Percentiles rank a stretch among this genome's conserved stretches.
Evolutionary conservation across 2,329 filamentous ascomycete genomes (phyloP).

Genomic region (Paracoccidioides lutzii): DNA sequence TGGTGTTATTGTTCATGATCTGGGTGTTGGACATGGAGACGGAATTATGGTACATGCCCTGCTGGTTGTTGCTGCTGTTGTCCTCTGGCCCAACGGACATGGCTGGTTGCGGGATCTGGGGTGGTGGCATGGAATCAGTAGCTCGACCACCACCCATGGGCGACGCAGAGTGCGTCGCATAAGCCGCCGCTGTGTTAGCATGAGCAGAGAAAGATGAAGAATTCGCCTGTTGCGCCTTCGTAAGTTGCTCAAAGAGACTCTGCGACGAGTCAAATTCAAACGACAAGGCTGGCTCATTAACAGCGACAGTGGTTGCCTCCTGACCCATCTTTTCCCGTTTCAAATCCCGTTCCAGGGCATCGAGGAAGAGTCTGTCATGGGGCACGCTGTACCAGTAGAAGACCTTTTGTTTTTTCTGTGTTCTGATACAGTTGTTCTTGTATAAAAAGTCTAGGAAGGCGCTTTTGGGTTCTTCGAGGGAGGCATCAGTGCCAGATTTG

Average conservation of each 20-base stretch:
- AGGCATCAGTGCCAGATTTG: slow-evolving; percentile 95
- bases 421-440: slow-evolving; percentile 99
- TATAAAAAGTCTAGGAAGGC: slow-evolving; percentile 96
- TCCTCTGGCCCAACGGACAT: slow-evolving; percentile 50
- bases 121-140: slow-evolving; percentile 80
- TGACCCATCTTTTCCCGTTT: slow-evolving; percentile 99
- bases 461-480: slow-evolving; percentile 96
- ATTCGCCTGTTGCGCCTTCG: slow-evolving; percentile 97
- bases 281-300: slow-evolving; percentile 91
- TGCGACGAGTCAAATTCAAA: slow-evolving; percentile 99
- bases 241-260: slow-evolving; percentile 97
- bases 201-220: slow-evolving; percentile 90
- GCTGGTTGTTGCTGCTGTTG: slow-evolving; percentile 48
- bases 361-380: slow-evolving; percentile 91
- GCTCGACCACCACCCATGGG: slow-evolving; percentile 62
- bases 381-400: slow-evolving; percentile 99
- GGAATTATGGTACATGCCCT: slow-evolving; percentile 58
- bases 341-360: slow-evolving; percentile 89
- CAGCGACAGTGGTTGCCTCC: slow-evolving; percentile 90
- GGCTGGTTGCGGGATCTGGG: slow-evolving; percentile 52
- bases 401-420: slow-evolving; percentile 99
- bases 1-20: slow-evolving; percentile 44
- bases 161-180: slow-evolving; percentile 63
- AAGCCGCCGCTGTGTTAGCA: slow-evolving; percentile 43
- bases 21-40: too few species aligned